These are phyloP conservation scores for Phytophthora pluvialis DNA, from an alignment of 352 stramenopile species.

Conservation along the genomic window DNA sequence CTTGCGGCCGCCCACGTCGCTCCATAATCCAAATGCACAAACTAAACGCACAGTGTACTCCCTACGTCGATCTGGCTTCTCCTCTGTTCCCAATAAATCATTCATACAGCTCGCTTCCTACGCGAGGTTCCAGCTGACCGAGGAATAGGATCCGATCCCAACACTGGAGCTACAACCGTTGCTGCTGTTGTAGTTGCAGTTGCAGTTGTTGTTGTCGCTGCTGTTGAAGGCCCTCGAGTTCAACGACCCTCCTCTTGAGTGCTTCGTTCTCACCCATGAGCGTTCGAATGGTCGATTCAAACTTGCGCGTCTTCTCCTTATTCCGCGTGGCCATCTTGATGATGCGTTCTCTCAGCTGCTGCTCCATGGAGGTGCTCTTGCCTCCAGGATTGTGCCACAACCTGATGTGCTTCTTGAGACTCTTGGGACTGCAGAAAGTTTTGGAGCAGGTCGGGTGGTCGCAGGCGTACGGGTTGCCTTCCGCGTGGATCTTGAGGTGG, in stretches of 20 bases:
- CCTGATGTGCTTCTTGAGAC: slow-evolving; percentile 84
- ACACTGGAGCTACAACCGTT: slow-evolving; percentile 22
- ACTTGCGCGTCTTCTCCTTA: slow-evolving; percentile 86
- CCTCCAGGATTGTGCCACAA: slow-evolving; percentile 83
- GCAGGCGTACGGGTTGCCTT: slow-evolving; percentile 83
- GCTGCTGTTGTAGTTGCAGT: slow-evolving; percentile 13
- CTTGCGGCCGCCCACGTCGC: background rate
- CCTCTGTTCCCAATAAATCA: slow-evolving; percentile 40
- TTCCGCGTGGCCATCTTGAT: slow-evolving; percentile 87
- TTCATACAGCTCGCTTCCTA: slow-evolving; percentile 29
- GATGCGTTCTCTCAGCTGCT: slow-evolving; percentile 84
- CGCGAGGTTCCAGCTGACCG: slow-evolving; percentile 13
- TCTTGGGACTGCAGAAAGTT: slow-evolving; percentile 87
- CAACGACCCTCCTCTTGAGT: slow-evolving; percentile 68
- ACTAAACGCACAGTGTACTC: slow-evolving; percentile 17
- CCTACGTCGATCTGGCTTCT: slow-evolving; percentile 6
- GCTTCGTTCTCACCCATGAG: slow-evolving; percentile 82
- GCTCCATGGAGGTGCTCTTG: slow-evolving; percentile 87
- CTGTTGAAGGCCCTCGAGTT: slow-evolving; percentile 48
- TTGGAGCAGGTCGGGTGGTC: slow-evolving; percentile 84
- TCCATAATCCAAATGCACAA: slow-evolving; percentile 25
- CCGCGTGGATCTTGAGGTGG: slow-evolving; percentile 84
- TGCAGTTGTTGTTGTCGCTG: background rate
- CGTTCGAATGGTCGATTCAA: slow-evolving; percentile 76
- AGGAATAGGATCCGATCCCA: slow-evolving; percentile 1